Conservation (phyloP, 2,329 filamentous ascomycete genomes). For the Ceratocystiopsis brevicomis region DNA sequence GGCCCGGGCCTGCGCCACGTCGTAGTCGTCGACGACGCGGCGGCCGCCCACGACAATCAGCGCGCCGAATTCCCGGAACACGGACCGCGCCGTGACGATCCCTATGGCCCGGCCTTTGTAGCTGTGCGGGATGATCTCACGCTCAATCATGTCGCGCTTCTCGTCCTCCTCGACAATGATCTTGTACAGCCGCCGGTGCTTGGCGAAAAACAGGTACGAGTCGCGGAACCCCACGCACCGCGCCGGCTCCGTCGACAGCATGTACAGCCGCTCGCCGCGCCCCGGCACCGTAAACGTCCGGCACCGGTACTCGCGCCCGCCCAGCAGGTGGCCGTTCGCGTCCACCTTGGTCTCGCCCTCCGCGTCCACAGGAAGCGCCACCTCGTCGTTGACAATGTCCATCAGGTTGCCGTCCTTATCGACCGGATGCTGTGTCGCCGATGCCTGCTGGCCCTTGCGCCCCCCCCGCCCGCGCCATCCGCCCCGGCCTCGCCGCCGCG, state of each 20-base stretch:
- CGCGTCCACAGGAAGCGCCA: conserved; percentile 66
- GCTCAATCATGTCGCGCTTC: conserved; percentile 88
- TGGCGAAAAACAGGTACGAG: conserved; percentile 97
- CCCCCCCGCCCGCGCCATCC: conserved; percentile 53
- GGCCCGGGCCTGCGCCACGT: conserved; percentile 53
- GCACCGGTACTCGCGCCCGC: conserved; percentile 80
- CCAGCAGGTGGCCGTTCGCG: conserved; percentile 65
- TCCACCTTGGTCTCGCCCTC: conserved; percentile 90
- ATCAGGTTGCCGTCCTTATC: conserved; percentile 89
- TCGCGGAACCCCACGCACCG: conserved; percentile 94
- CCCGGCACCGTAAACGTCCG: conserved; percentile 83
- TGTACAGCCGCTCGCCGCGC: conserved; percentile 74
- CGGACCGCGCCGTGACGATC: conserved; percentile 86
- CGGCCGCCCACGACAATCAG: conserved; percentile 84
- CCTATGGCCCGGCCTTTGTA: conserved; percentile 97
- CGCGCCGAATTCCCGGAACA: conserved; percentile 91
- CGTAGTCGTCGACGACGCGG: conserved; percentile 76
- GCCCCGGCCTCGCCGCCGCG: conserved; percentile 45
- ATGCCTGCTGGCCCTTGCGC: conserved; percentile 48
- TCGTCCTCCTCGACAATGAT: conserved; percentile 97
- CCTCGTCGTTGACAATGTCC: conserved; percentile 82
- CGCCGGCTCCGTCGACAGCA: conserved; percentile 94
- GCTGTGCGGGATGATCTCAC: conserved; percentile 88
- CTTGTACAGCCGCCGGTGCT: conserved; percentile 90
- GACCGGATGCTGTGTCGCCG: conserved; percentile 59